These are phyloP conservation scores for Apiospora phragmitis DNA, from an alignment of 2,329 filamentous ascomycete species.

Conservation along the genomic window DNA sequence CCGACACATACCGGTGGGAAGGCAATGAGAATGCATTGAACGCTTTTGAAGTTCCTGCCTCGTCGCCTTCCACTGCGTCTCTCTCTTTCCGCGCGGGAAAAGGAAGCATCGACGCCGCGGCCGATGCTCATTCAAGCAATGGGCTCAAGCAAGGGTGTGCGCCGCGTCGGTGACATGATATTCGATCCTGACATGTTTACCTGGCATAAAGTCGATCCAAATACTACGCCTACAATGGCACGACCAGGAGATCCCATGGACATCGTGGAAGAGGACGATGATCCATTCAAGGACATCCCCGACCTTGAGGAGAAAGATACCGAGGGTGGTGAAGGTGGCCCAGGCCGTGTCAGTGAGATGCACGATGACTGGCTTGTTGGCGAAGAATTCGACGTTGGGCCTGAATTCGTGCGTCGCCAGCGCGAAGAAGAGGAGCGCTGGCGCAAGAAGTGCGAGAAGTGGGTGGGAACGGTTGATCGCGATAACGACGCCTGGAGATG, in stretches of 20 bases:
- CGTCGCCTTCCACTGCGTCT: slow-evolving; percentile 54
- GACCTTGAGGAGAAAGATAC: slow-evolving; percentile 74
- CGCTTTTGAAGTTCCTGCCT: slow-evolving; percentile 69
- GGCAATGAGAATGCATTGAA: slow-evolving; percentile 87
- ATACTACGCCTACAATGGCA: slow-evolving; percentile 36
- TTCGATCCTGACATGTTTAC: slow-evolving; percentile 98
- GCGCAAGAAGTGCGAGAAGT: slow-evolving; percentile 83
- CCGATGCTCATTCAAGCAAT: slow-evolving; percentile 91
- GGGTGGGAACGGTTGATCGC: slow-evolving; percentile 65
- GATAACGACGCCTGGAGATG: slow-evolving; percentile 72
- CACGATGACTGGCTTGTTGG: slow-evolving; percentile 83
- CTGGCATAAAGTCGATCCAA: slow-evolving; percentile 78
- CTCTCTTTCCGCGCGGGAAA: slow-evolving; percentile 50
- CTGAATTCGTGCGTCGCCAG: slow-evolving; percentile 87
- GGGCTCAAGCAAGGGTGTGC: slow-evolving; percentile 78
- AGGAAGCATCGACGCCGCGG: slow-evolving; percentile 59
- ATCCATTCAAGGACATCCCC: slow-evolving; percentile 92
- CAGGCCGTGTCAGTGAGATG: slow-evolving; percentile 58
- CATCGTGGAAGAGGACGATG: slow-evolving; percentile 79
- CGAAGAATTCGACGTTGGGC: slow-evolving; percentile 96
- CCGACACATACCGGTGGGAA: slow-evolving; percentile 85
- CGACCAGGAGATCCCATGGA: slow-evolving; percentile 55
- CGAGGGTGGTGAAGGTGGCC: slow-evolving; percentile 48
- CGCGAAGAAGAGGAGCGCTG: slow-evolving; percentile 90
- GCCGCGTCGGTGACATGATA: slow-evolving; percentile 97